Percentiles rank a stretch among this genome's conserved stretches.
Conservation (phyloP, 495 filamentous ascomycete species). For the Penicilliopsis zonata region DNA sequence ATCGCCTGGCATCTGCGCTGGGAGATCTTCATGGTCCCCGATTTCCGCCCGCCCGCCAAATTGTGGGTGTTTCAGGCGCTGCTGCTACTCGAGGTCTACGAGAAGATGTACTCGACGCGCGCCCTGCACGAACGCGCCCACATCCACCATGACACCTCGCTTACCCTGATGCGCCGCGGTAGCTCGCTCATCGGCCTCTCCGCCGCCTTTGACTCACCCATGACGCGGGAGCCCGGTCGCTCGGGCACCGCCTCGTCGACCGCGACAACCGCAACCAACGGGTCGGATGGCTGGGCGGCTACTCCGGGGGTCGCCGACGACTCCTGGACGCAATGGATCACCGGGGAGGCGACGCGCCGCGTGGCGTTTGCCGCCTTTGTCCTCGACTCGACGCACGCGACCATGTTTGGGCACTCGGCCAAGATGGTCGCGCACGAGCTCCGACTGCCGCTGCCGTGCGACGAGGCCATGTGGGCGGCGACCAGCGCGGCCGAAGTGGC, state of each 20-base stretch:
- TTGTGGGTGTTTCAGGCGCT: conserved; percentile 97
- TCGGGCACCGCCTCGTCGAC: conserved; percentile 44
- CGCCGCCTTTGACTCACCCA: conserved; percentile 75
- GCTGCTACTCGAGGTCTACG: conserved; percentile 80
- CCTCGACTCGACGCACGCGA: conserved; percentile 90
- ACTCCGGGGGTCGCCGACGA: conserved; percentile 81
- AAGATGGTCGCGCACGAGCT: conserved; percentile 98
- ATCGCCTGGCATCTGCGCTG: conserved; percentile 85
- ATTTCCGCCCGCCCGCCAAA: conserved; percentile 89
- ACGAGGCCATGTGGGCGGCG: conserved; percentile 89
- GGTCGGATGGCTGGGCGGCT: too few species aligned
- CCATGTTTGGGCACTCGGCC: conserved; percentile 95
- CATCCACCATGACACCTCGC: conserved; percentile 91
- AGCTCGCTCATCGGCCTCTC: conserved; percentile 86
- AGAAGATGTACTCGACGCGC: conserved; percentile 92
- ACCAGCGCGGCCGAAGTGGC: conserved; percentile 81
- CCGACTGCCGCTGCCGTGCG: conserved; percentile 82
- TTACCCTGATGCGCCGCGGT: conserved; percentile 90
- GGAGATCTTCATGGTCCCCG: conserved; percentile 82
- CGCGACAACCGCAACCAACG: conserved; percentile 45
- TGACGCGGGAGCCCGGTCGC: conserved; percentile 54
- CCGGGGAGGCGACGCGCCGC: conserved; percentile 79
- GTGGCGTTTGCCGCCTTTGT: conserved; percentile 93
- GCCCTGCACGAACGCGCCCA: conserved; percentile 90
- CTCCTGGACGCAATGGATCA: conserved; percentile 96